Evolutionary conservation across 257 asterid species (phyloP), one percentile per base, ranked within the genome.

Genomic region (Solanum pimpinellifolium): DNA sequence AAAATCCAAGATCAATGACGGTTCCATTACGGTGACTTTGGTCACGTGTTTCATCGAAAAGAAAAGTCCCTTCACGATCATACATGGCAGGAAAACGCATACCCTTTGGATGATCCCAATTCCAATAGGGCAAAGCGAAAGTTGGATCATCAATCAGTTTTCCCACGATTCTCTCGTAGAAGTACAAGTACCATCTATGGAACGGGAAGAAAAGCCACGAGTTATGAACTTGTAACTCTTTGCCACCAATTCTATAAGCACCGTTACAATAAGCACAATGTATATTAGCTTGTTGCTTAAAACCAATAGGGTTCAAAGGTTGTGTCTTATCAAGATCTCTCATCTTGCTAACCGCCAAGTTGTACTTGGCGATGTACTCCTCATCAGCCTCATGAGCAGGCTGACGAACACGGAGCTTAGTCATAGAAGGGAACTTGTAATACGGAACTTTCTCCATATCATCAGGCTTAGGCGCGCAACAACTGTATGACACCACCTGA

Each of bases 111-210:
- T 81, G 44, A 47, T 89, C 85, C 80, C 80, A 73, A 11, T 73
- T 73, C 80, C 80, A 73, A 20, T 18, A 73, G 20, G 80, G 80
- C 18, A 86, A 16, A 33, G 83, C 85, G 7, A 89, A 89, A 9
- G 90, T 86, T 7, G 87, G 89, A 42, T 89, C 90, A 20, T 59
- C 39, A 1, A 89, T 37, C 23, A 89, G 7, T 15, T 69, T 27
- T 3, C 37, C 80, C 73, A 87, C 66, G 16, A 89, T 86, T 74
- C 84, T 86, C 56, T 89, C 89, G 29, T 81, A 46, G 60, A 89
- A 86, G 73, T 89, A 89, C 10, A 89, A 6, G 83, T 89, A 89
- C 90, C 89, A 89, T 33, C 90, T 86, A n/a, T 89, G 90, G 46
- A 86, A 89, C 2, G 90, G 90, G 68, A 86, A 86, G 47, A 89